Percentiles rank a stretch among this genome's conserved stretches.
phyloP scores from a whole-genome alignment of 2,329 filamentous ascomycete species.

The Coniochaeta hoffmannii region DNA sequence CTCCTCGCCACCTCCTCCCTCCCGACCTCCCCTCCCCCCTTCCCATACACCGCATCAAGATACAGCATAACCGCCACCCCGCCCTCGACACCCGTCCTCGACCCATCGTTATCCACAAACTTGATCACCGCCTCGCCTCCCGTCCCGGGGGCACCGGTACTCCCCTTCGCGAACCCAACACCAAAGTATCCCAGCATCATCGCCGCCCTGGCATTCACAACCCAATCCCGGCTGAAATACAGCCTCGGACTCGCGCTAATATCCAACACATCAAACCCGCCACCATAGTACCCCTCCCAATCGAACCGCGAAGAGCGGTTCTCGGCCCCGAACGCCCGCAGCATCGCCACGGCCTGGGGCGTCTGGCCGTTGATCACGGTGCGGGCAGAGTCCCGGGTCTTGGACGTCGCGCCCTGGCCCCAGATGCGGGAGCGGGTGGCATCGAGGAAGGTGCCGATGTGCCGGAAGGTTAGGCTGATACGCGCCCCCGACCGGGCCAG shows the following conservation, averaged over 20 bases:
- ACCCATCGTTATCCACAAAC: slow-evolving; percentile 47
- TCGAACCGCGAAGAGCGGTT: slow-evolving; percentile 67
- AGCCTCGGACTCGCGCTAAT: slow-evolving; percentile 44
- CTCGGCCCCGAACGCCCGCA: slow-evolving; percentile 76
- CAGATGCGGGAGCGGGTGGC: slow-evolving; percentile 63
- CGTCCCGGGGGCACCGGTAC: slow-evolving; percentile 21
- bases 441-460: slow-evolving; percentile 79
- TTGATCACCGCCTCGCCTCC: slow-evolving; percentile 26
- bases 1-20: slow-evolving; percentile 24
- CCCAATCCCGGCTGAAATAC: slow-evolving; percentile 37
- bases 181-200: slow-evolving; percentile 42
- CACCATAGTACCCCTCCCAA: slow-evolving; percentile 70
- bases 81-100: slow-evolving; percentile 39
- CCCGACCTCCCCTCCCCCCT: slow-evolving; percentile 18
- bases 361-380: slow-evolving; percentile 63
- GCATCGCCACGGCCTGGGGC: slow-evolving; percentile 57
- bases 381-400: slow-evolving; percentile 52
- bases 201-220: slow-evolving; percentile 41
- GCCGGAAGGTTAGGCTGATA: slow-evolving; percentile 86
- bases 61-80: slow-evolving; percentile 51
- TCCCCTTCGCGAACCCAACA: slow-evolving; percentile 39
- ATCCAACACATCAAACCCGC: slow-evolving; percentile 78
- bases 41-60: slow-evolving; percentile 46
- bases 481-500: slow-evolving; percentile 66
- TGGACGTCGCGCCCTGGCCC: slow-evolving; percentile 80